A percentile compares a stretch with the other conserved stretches of the same genome.
These are phyloP conservation scores for Beauveria bassiana DNA, from an alignment of 2,329 filamentous ascomycete species.

Conservation along the genomic window DNA sequence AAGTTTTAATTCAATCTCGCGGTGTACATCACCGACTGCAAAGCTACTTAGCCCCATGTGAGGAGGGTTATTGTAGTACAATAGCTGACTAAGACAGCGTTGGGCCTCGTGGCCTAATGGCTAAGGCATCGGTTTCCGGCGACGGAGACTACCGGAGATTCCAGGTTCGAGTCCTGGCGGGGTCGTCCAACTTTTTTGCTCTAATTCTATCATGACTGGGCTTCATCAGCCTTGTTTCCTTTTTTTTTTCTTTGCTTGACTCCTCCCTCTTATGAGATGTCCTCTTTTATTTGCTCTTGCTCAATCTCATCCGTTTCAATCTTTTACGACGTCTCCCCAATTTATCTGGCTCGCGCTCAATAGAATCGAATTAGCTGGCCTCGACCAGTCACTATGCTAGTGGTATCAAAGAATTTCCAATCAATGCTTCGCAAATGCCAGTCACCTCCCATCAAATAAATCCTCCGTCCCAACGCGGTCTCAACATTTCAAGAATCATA, in stretches of 20 bases:
- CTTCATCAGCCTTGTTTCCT: neutral
- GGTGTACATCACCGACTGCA: no score
- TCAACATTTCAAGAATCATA: neutral
- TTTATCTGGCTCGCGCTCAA: neutral
- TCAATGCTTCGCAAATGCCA: neutral
- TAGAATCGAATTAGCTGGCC: no score
- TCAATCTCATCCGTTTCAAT: no score
- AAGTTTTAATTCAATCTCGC: no score
- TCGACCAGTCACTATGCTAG: neutral
- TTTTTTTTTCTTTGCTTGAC: neutral
- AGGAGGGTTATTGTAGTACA: neutral
- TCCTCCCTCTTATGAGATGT: neutral
- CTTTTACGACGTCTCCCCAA: no score
- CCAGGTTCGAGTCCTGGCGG: constrained; percentile 11
- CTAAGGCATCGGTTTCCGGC: constrained; percentile 9
- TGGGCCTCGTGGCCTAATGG: constrained; percentile 10
- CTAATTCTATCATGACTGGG: neutral
- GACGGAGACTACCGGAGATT: constrained; percentile 2
- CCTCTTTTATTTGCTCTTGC: neutral
- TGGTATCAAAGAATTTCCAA: neutral
- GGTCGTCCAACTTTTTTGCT: neutral
- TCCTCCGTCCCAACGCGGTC: no score
- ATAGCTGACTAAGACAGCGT: neutral
- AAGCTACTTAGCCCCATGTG: no score
- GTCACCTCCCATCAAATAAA: neutral